Evolutionary conservation across 768 basidiomycete genomes (phyloP).

Genomic region (Lentinula detonsa): DNA sequence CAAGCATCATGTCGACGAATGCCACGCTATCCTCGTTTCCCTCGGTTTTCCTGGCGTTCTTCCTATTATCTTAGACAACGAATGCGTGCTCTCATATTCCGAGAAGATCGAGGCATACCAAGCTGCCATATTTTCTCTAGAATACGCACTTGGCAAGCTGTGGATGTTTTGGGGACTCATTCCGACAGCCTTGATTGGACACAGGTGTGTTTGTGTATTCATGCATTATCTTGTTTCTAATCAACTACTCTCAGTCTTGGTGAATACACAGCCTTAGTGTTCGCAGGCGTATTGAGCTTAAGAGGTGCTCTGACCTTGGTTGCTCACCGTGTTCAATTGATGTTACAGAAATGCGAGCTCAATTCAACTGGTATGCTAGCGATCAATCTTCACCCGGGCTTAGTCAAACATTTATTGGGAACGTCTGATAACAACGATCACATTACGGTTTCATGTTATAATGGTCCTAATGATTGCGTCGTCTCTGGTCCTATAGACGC

Average conservation of each 20-base stretch:
- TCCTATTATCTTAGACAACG: slow-evolving; percentile 29
- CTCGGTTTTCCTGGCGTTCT: slow-evolving; percentile 48
- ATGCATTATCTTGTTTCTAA: slow-evolving; percentile 1
- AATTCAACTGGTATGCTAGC: slow-evolving; percentile 58
- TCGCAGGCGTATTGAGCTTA: slow-evolving; percentile 52
- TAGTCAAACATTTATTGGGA: slow-evolving; percentile 28
- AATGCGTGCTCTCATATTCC: slow-evolving; percentile 14
- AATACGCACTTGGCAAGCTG: slow-evolving; percentile 55
- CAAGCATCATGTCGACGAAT: slow-evolving; percentile 47
- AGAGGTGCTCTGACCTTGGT: slow-evolving; percentile 53
- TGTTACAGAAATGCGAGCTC: slow-evolving; percentile 40
- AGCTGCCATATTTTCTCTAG: slow-evolving; percentile 50
- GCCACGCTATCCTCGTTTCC: slow-evolving; percentile 41
- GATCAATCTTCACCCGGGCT: slow-evolving; percentile 30
- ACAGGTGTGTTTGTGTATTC: slow-evolving; percentile 45
- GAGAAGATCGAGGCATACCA: slow-evolving; percentile 45
- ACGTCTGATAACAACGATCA: slow-evolving; percentile 23
- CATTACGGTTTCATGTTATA: slow-evolving; percentile 54
- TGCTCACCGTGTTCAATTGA: slow-evolving; percentile 51
- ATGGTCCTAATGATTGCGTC: slow-evolving; percentile 51
- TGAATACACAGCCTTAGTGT: slow-evolving; percentile 67
- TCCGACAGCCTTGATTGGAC: slow-evolving; percentile 61
- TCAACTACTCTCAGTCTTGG: slow-evolving; percentile 47
- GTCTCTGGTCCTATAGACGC: slow-evolving; percentile 48
- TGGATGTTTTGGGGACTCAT: slow-evolving; percentile 68